Evolutionary conservation across 31 red algal genomes (phyloP), one percentile per base, ranked within the genome.

Genomic region (Pterothamnion heteromorphum): DNA sequence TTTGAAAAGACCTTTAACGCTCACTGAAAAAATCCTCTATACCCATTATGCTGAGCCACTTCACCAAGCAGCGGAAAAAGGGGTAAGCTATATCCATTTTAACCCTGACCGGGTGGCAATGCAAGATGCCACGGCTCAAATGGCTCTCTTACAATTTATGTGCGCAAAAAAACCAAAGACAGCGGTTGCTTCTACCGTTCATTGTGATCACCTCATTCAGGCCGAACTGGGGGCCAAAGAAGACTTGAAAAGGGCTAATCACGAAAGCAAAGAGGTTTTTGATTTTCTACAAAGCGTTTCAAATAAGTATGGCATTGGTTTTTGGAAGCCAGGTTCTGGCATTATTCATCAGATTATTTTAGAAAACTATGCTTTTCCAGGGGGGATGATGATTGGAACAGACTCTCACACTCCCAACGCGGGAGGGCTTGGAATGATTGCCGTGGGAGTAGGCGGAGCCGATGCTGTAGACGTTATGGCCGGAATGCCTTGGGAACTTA

Each of bases 391-490:
- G 98, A 99, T 99, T 80, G 98, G 98, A 28, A 99, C 98, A 1
- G 98, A 99, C 84, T 97, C 96, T 30, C 98, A 99, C 86, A 99
- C 98, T 3, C 95, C 95, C 5, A 99, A 99, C 84, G 98, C 98
- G 1, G 98, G 96, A 91, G 98, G 98, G 3, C 78, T 99, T 21
- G 98, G 98, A 38, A 92, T 94, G 71, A 94, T 92, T 82, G 98
- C 98, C 0, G 92, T 99, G 57, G 98, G 98, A 4, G 98, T 99
- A 82, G 98, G 98, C 33, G 98, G 98, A 35, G 98, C 98, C 9
- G 98, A 99, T 94, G 98, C 98, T 74, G 98, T 99, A 31, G 98
- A 99, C 92, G 98, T 99, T 44, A 99, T 99, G 98, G 98, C 95
- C 32, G 98, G 98, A 0, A 88, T 99, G 23, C 93, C 96, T 30